Conservation (phyloP, 495 filamentous ascomycete genomes). For the Echria macrotheca region DNA sequence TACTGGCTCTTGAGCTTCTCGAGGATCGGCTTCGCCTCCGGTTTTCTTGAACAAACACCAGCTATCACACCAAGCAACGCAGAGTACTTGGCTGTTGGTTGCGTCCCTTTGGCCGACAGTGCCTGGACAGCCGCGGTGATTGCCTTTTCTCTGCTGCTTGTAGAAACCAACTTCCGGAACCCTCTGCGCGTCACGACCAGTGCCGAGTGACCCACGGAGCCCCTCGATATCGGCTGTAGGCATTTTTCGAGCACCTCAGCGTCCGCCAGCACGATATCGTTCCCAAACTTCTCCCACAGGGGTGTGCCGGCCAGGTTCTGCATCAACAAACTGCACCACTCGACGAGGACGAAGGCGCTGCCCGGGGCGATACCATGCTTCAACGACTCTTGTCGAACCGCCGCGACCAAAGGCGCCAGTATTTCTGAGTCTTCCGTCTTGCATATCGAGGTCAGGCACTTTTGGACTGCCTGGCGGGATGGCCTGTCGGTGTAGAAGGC, state of each 20-base stretch:
- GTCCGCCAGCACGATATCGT: constrained; percentile 54
- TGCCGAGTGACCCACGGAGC: constrained; percentile 58
- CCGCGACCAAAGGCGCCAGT: constrained; percentile 55
- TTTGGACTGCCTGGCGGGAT: constrained; percentile 74
- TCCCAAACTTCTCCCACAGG: constrained; percentile 60
- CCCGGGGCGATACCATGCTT: constrained; percentile 70
- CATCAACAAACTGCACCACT: constrained; percentile 78
- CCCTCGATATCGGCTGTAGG: constrained; percentile 54
- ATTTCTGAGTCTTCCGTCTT: constrained; percentile 46
- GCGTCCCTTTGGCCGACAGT: constrained; percentile 60
- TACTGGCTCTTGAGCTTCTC: constrained; percentile 62
- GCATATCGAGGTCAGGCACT: constrained; percentile 64
- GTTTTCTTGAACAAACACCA: constrained; percentile 72
- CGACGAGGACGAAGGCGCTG: constrained; percentile 81
- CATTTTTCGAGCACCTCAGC: constrained; percentile 74
- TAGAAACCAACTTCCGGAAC: constrained; percentile 61
- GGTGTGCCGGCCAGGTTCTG: constrained; percentile 50
- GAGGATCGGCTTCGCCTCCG: constrained; percentile 51
- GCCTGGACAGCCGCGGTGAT: constrained; percentile 58
- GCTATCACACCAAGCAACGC: constrained; percentile 75
- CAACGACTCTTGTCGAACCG: constrained; percentile 56
- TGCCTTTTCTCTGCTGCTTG: constrained; percentile 50
- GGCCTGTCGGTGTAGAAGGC: constrained; percentile 78
- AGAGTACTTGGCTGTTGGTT: constrained; percentile 63
- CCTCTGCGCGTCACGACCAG: constrained; percentile 67